phyloP scores from a whole-genome alignment of 257 asterid genomes.

The Eustoma russellianum region DNA sequence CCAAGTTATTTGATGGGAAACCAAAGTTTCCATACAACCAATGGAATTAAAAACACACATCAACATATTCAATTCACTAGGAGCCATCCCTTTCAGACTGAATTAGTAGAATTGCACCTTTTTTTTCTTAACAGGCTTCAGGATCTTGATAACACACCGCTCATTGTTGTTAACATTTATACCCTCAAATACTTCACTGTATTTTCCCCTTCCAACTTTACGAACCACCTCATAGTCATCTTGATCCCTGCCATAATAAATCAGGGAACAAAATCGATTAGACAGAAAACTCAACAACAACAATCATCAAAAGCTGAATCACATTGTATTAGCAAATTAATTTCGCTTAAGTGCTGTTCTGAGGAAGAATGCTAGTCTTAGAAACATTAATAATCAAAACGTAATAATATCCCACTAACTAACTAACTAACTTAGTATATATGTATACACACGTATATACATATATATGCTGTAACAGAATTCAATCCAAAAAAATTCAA shows the following conservation, averaged over 20 bases:
- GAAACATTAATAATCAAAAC: too few species aligned
- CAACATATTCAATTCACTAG: neutral
- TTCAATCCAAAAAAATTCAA: neutral
- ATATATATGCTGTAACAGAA: neutral
- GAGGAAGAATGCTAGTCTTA: too few species aligned
- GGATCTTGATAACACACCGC: constrained; percentile 33
- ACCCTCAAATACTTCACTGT: constrained; percentile 40
- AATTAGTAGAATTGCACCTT: constrained; percentile 13
- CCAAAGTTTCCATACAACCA: neutral
- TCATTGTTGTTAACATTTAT: constrained; percentile 24
- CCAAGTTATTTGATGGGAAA: too few species aligned
- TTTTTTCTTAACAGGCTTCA: constrained; percentile 40
- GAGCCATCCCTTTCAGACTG: too few species aligned
- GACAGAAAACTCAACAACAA: too few species aligned
- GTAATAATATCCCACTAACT: too few species aligned
- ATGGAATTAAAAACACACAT: neutral
- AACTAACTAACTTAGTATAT: too few species aligned
- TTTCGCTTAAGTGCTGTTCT: too few species aligned
- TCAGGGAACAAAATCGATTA: neutral
- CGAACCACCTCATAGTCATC: constrained; percentile 40
- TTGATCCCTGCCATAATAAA: constrained; percentile 21
- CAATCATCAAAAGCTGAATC: too few species aligned
- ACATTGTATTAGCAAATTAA: too few species aligned
- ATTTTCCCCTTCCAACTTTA: constrained; percentile 41
- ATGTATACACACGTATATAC: too few species aligned